Percentiles rank a stretch among this genome's conserved stretches.
phyloP scores from a whole-genome alignment of 2,329 filamentous ascomycete species.

The Camillea tinctor region DNA sequence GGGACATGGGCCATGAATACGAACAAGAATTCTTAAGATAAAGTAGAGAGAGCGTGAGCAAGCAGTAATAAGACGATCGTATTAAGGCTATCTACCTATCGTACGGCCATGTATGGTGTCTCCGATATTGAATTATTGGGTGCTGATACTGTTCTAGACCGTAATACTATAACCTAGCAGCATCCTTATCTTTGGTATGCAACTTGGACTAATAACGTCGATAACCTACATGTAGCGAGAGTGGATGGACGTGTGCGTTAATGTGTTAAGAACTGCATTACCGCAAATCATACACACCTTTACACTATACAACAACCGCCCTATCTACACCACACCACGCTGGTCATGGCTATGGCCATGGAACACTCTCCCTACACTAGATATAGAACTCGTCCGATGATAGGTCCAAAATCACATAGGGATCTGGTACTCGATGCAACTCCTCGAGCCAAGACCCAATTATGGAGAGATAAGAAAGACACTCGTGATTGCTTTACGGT shows the following conservation, averaged over 20 bases:
- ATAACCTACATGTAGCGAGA: not conserved
- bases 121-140: not conserved
- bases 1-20: too few species aligned
- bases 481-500: not conserved
- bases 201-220: not conserved
- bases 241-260: too few species aligned
- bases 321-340: too few species aligned
- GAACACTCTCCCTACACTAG: not conserved
- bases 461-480: not conserved
- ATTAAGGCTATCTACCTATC: not conserved
- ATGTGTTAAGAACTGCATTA: not conserved
- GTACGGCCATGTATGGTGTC: not conserved
- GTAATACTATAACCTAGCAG: not conserved
- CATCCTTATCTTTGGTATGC: not conserved
- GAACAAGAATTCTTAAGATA: not conserved
- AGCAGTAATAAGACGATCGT: not conserved
- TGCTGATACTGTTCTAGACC: not conserved
- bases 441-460: not conserved
- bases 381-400: not conserved
- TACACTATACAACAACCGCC: too few species aligned
- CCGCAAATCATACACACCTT: not conserved
- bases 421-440: not conserved
- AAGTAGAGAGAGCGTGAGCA: too few species aligned
- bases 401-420: not conserved
- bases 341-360: too few species aligned